Percentiles rank a stretch among this genome's conserved stretches.
phyloP scores from a whole-genome alignment of 164 flowering plant species.

The Berberis vulgaris region DNA sequence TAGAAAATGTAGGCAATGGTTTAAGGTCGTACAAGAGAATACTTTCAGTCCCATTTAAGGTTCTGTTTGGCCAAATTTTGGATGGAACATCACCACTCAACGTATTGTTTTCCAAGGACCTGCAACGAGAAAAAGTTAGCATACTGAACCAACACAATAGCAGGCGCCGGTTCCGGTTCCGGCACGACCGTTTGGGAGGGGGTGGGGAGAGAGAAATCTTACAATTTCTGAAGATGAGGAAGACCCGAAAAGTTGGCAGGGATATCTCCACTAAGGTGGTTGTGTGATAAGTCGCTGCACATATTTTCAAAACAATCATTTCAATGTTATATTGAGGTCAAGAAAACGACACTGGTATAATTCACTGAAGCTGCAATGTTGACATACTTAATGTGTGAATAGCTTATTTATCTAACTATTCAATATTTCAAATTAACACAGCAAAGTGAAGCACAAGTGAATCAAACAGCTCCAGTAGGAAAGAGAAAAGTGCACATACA shows the following conservation, averaged over 20 bases:
- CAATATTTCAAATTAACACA: not conserved
- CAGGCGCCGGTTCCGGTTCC: not conserved
- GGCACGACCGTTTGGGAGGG: not conserved
- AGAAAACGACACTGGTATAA: not conserved
- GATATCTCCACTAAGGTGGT: slow-evolving; percentile 61
- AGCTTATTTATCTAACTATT: no score
- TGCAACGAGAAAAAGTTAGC: slow-evolving; percentile 20
- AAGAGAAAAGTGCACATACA: slow-evolving; percentile 40
- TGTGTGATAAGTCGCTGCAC: slow-evolving; percentile 66
- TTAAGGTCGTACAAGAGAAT: slow-evolving; percentile 45
- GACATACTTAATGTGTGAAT: no score
- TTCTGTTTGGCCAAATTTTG: slow-evolving; percentile 49
- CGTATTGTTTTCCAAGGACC: slow-evolving; percentile 49
- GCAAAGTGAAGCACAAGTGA: no score
- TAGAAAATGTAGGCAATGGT: not conserved
- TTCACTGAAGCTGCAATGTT: not conserved
- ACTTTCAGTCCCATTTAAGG: slow-evolving; percentile 24
- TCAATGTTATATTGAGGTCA: not conserved
- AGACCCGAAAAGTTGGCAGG: slow-evolving; percentile 55
- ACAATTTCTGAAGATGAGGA: slow-evolving; percentile 70
- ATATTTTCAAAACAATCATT: not conserved
- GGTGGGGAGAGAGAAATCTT: slow-evolving; percentile 18
- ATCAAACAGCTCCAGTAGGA: not conserved
- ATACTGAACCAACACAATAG: not conserved
- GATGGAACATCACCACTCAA: slow-evolving; percentile 48